Percentiles rank a stretch among this genome's conserved stretches.
These are phyloP conservation scores for Rhodotorula sp. DNA, from an alignment of 1,284 basidiomycete species.

Conservation along the genomic window DNA sequence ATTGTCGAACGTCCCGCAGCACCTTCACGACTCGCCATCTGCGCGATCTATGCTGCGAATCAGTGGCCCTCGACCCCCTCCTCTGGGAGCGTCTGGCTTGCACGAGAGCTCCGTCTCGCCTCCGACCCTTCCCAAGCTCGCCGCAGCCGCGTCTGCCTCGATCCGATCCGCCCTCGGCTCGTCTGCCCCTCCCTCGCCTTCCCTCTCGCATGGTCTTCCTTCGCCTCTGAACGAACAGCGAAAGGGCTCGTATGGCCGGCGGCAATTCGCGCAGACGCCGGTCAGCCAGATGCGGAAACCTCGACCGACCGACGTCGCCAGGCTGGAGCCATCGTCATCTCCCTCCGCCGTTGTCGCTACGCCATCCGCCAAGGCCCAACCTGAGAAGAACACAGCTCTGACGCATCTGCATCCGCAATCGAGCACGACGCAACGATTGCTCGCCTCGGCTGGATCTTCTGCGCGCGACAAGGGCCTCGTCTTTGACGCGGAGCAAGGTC, in stretches of 20 bases:
- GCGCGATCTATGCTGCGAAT: background rate
- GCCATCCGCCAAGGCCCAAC: background rate
- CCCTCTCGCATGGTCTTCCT: background rate
- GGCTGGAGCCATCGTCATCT: background rate
- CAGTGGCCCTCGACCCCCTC: background rate
- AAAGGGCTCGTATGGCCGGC: constrained; percentile 1
- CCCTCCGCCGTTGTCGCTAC: background rate
- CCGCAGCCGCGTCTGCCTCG: constrained; percentile 32
- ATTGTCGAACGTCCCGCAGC: too few species aligned
- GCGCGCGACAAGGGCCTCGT: constrained; percentile 81
- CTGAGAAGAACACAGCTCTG: background rate
- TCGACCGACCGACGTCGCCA: background rate
- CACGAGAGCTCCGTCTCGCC: background rate
- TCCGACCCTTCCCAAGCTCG: constrained; percentile 27
- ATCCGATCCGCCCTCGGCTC: constrained; percentile 26
- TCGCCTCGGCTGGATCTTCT: constrained; percentile 57
- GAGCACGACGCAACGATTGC: constrained; percentile 58
- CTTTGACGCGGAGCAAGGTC: constrained; percentile 73
- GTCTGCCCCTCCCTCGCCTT: constrained; percentile 3
- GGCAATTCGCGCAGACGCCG: constrained; percentile 12
- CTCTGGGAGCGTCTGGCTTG: background rate
- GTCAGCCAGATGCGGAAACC: background rate
- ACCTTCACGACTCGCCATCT: background rate
- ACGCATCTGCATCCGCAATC: constrained; percentile 61
- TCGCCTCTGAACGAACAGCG: background rate